A percentile compares a stretch with the other conserved stretches of the same genome.
phyloP scores from a whole-genome alignment of 208 protist species.

The Angomonas ambiguus region DNA sequence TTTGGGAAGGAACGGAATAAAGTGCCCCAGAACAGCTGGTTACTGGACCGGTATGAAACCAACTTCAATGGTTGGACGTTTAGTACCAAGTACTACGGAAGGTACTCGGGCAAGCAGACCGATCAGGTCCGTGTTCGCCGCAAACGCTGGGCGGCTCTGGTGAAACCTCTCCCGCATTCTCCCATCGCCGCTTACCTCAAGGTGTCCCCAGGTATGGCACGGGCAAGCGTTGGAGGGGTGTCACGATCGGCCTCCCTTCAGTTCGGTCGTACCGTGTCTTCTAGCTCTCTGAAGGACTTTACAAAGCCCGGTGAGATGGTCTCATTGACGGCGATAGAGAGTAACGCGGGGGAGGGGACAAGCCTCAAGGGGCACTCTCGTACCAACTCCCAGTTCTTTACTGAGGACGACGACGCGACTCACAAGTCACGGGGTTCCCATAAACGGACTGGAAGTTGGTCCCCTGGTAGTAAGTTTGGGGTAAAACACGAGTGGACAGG shows the following conservation, averaged over 20 bases:
- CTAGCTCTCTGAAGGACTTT: constrained; percentile 23
- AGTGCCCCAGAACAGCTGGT: constrained; percentile 37
- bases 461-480: constrained; percentile 30
- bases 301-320: constrained; percentile 17
- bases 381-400: constrained; percentile 22
- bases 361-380: not conserved
- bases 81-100: constrained; percentile 64
- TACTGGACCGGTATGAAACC: constrained; percentile 55
- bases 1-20: constrained; percentile 20
- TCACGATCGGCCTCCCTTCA: not conserved
- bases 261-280: constrained; percentile 1
- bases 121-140: constrained; percentile 45
- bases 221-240: not conserved
- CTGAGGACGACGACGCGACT: constrained; percentile 29
- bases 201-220: constrained; percentile 40
- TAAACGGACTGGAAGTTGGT: constrained; percentile 24
- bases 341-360: not conserved
- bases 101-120: constrained; percentile 39
- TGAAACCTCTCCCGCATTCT: constrained; percentile 46
- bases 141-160: constrained; percentile 58
- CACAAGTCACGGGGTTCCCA: constrained; percentile 6
- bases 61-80: constrained; percentile 80
- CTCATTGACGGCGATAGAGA: not conserved
- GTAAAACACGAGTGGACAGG: constrained; percentile 14
- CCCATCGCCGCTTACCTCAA: constrained; percentile 35